phyloP scores from a whole-genome alignment of 1,284 basidiomycete genomes.

The Melampsora larici-populina region DNA sequence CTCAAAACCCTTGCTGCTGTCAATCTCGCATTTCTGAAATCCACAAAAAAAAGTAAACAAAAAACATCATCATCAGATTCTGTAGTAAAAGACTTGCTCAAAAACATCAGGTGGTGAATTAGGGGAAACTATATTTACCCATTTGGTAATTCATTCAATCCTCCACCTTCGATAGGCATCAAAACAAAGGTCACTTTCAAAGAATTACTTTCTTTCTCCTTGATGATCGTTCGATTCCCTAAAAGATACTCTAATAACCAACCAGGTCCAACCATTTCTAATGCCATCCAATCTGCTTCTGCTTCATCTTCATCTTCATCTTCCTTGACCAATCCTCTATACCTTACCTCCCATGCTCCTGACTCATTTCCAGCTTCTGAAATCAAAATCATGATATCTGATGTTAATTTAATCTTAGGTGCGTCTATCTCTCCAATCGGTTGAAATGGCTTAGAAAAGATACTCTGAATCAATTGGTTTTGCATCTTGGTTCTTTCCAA shows the following conservation, averaged over 20 bases:
- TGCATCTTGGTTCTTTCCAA: constrained; percentile 52
- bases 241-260: constrained; percentile 89
- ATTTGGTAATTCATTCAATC: constrained; percentile 70
- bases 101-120: not conserved
- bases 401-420: constrained; percentile 66
- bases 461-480: constrained; percentile 60
- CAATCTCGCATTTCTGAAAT: constrained; percentile 72
- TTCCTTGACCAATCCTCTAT: constrained; percentile 67
- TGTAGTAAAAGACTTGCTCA: too few relatives aligned
- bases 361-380: constrained; percentile 71
- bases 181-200: constrained; percentile 81
- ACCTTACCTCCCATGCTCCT: constrained; percentile 57
- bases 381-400: constrained; percentile 69
- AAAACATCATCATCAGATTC: too few relatives aligned
- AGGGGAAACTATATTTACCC: constrained; percentile 60
- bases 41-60: constrained; percentile 7
- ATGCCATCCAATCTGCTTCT: constrained; percentile 48
- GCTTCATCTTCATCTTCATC: constrained; percentile 63
- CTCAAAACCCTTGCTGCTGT: constrained; percentile 82
- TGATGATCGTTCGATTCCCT: constrained; percentile 56
- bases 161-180: constrained; percentile 63
- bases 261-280: constrained; percentile 76
- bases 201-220: constrained; percentile 58
- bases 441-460: constrained; percentile 67
- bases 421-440: constrained; percentile 71